These are phyloP conservation scores for Vaccinium macrocarpon DNA, from an alignment of 148 eudicot species.

Conservation along the genomic window DNA sequence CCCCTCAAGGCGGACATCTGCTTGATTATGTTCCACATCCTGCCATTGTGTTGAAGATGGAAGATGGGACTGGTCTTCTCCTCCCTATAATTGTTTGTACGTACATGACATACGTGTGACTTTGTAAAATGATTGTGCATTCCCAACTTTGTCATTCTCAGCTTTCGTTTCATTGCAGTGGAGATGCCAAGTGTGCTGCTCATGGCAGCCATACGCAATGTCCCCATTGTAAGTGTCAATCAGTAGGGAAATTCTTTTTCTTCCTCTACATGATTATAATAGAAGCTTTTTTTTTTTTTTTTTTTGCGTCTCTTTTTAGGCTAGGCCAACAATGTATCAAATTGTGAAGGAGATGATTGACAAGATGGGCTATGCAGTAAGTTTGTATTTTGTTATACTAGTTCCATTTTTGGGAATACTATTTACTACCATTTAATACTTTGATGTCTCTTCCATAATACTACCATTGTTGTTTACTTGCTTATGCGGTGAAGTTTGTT, in stretches of 20 bases:
- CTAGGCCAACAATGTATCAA: conserved; percentile 91
- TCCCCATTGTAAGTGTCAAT: conserved; percentile 62
- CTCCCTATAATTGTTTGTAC: conserved; percentile 93
- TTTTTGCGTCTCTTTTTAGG: conserved; percentile 39
- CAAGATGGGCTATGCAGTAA: conserved; percentile 88
- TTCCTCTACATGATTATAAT: neutral
- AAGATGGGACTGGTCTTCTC: conserved; percentile 92
- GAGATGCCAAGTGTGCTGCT: conserved; percentile 92
- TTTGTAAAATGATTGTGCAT: conserved; percentile 7
- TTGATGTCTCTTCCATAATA: neutral
- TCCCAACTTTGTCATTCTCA: neutral
- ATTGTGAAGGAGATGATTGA: conserved; percentile 90
- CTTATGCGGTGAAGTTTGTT: conserved; percentile 74
- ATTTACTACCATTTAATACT: neutral
- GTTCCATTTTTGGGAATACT: neutral
- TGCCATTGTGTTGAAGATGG: conserved; percentile 95
- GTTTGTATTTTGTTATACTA: conserved; percentile 16
- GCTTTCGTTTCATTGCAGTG: conserved; percentile 49
- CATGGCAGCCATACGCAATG: conserved; percentile 89
- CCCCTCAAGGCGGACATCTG: conserved; percentile 77
- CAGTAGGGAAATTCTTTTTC: neutral
- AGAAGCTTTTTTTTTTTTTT: neutral
- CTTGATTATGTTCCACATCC: conserved; percentile 96
- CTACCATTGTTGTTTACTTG: neutral
- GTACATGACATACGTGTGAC: conserved; percentile 24